A percentile compares a stretch with the other conserved stretches of the same genome.
Evolutionary conservation across 768 basidiomycete species (phyloP).

Genomic region (Tylopilus sp.): DNA sequence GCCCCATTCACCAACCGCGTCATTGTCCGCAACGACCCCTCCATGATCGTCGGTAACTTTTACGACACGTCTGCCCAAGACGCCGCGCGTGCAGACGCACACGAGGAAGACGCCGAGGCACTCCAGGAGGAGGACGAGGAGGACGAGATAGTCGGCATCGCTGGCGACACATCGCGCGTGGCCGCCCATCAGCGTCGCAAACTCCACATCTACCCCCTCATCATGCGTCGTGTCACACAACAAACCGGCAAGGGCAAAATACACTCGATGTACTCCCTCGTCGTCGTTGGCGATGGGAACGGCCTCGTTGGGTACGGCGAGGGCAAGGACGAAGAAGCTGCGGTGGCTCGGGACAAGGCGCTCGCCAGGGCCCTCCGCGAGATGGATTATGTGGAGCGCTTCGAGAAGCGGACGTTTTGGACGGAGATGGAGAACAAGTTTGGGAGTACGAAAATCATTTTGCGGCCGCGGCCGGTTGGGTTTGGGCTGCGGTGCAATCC

Average conservation of each 20-base stretch:
- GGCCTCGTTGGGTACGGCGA: slow-evolving; percentile 83
- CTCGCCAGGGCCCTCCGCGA: slow-evolving; percentile 69
- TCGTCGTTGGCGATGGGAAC: slow-evolving; percentile 78
- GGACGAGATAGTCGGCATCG: slow-evolving; percentile 13
- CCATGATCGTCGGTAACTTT: slow-evolving; percentile 49
- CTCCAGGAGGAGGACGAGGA: slow-evolving; percentile 21
- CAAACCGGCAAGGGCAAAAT: slow-evolving; percentile 96
- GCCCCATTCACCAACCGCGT: slow-evolving; percentile 59
- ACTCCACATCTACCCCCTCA: slow-evolving; percentile 38
- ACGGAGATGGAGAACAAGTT: slow-evolving; percentile 84
- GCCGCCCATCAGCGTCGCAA: slow-evolving; percentile 20
- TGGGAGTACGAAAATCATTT: slow-evolving; percentile 73
- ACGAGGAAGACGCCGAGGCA: slow-evolving; percentile 15
- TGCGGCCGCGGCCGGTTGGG: slow-evolving; percentile 82
- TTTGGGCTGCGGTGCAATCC: slow-evolving; percentile 93
- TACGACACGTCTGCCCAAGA: slow-evolving; percentile 18
- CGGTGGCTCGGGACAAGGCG: slow-evolving; percentile 56
- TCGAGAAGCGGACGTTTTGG: slow-evolving; percentile 94
- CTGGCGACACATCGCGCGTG: slow-evolving; percentile 14
- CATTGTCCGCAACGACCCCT: slow-evolving; percentile 67
- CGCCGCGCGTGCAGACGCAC: background rate
- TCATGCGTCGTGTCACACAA: slow-evolving; percentile 63
- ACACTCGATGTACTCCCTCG: slow-evolving; percentile 53
- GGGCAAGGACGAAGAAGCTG: slow-evolving; percentile 63
- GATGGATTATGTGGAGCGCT: slow-evolving; percentile 93